Percentiles rank a stretch among this genome's conserved stretches.
These are phyloP conservation scores for Chamaecrista fasciculata DNA, from an alignment of 306 rosid species.

Conservation along the genomic window DNA sequence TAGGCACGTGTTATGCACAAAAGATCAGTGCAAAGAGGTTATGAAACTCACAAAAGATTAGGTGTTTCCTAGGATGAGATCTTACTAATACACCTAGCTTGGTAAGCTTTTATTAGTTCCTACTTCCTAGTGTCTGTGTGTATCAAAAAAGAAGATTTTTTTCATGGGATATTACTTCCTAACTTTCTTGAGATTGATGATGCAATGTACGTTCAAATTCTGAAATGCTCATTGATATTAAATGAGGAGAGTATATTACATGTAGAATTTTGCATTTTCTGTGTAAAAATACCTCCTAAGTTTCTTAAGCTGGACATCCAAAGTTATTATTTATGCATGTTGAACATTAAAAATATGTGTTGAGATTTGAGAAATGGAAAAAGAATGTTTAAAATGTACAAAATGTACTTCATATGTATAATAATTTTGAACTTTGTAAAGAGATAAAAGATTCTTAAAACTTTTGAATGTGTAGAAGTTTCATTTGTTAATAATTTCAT, in stretches of 20 bases:
- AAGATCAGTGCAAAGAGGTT: not conserved
- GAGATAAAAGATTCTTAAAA: no score
- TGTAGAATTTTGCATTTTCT: not conserved
- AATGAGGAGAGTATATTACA: not conserved
- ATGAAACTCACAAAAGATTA: not conserved
- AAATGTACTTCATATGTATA: no score
- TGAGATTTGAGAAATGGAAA: no score
- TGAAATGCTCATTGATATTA: not conserved
- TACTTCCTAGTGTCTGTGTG: no score
- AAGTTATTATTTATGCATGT: not conserved
- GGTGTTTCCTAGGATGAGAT: not conserved
- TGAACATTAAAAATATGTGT: no score
- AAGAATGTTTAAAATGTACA: no score
- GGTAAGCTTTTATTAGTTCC: not conserved
- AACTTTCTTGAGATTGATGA: not conserved
- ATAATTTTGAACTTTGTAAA: no score
- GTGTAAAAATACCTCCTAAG: not conserved
- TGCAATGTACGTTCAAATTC: not conserved
- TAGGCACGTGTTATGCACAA: not conserved
- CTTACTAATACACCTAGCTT: not conserved
- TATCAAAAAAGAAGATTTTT: no score
- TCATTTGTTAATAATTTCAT: no score
- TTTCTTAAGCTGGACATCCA: not conserved
- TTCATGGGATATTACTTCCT: not conserved
- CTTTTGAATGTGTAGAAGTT: no score